Evolutionary conservation across 163 green algal species (phyloP).

Genomic region (Trebouxiophyceae sp.): DNA sequence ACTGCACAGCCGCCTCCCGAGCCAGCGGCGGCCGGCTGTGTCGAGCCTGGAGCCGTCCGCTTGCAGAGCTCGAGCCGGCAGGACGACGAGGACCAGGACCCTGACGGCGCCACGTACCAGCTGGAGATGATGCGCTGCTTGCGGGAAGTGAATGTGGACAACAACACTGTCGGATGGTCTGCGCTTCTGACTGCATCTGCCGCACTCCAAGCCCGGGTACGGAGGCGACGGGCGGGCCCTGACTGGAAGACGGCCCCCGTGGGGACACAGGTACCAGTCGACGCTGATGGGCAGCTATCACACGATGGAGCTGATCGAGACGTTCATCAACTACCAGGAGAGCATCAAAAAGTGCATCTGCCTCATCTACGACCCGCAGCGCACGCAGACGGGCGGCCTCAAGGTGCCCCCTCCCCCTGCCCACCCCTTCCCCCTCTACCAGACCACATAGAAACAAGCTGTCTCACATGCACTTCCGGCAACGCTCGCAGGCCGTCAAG

Average conservation of each 20-base stretch:
- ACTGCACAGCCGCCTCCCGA: not conserved
- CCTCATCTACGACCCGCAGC: constrained; percentile 92
- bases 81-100: constrained; percentile 49
- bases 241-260: no score
- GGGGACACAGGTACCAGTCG: constrained; percentile 97
- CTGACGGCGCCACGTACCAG: constrained; percentile 86
- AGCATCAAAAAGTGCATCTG: constrained; percentile 97
- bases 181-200: constrained; percentile 1
- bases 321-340: constrained; percentile 96
- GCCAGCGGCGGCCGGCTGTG: no score
- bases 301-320: constrained; percentile 96
- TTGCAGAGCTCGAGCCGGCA: constrained; percentile 6
- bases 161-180: constrained; percentile 98
- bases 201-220: not conserved
- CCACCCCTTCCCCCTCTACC: no score
- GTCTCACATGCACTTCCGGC: not conserved
- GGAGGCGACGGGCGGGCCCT: not conserved
- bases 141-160: constrained; percentile 96
- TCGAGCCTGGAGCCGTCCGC: no score
- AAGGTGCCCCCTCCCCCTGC: constrained; percentile 23
- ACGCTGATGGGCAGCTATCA: constrained; percentile 87
- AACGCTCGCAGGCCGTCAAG: constrained; percentile 49
- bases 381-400: constrained; percentile 29
- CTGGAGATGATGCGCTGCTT: constrained; percentile 99
- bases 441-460: not conserved